phyloP scores from a whole-genome alignment of 2,329 filamentous ascomycete genomes.

The Cephalotrichum gorgonifer region DNA sequence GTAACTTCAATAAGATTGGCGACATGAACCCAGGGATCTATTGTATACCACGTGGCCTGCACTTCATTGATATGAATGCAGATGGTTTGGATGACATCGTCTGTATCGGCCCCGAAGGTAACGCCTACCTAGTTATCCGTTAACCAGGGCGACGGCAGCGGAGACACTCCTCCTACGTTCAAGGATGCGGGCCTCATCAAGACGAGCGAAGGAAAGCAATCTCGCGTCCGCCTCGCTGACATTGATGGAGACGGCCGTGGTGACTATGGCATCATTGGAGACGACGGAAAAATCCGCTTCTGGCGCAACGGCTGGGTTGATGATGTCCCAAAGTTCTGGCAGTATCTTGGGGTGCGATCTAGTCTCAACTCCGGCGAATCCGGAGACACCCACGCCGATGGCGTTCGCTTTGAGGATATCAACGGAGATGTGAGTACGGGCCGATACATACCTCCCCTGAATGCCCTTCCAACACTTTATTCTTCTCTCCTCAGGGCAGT shows the following conservation, averaged over 20 bases:
- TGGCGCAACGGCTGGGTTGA: conserved; percentile 6
- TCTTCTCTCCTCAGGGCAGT: not conserved
- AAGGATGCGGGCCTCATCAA: not conserved
- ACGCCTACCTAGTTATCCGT: conserved; percentile 3
- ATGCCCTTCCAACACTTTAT: not conserved
- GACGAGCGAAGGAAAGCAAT: not conserved
- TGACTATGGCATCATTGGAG: conserved; percentile 8
- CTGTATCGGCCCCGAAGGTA: conserved; percentile 15
- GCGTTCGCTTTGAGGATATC: conserved; percentile 13
- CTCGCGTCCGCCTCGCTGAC: conserved; percentile 16
- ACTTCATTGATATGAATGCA: conserved; percentile 6
- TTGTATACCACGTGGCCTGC: conserved; percentile 5
- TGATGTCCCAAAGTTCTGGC: conserved; percentile 17
- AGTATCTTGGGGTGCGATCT: conserved; percentile 15
- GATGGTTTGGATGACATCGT: conserved; percentile 19
- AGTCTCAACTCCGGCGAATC: not conserved
- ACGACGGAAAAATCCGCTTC: conserved; percentile 2
- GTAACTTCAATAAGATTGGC: conserved; percentile 10
- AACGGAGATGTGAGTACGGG: conserved; percentile 8
- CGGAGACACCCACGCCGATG: conserved; percentile 8
- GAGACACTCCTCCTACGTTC: conserved; percentile 1
- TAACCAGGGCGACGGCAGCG: conserved; percentile 2
- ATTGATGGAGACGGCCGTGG: conserved; percentile 8
- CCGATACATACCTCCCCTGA: not conserved
- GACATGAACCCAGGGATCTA: conserved; percentile 6